These are phyloP conservation scores for Talaromyces wortmannii DNA, from an alignment of 495 filamentous ascomycete species.

Conservation along the genomic window DNA sequence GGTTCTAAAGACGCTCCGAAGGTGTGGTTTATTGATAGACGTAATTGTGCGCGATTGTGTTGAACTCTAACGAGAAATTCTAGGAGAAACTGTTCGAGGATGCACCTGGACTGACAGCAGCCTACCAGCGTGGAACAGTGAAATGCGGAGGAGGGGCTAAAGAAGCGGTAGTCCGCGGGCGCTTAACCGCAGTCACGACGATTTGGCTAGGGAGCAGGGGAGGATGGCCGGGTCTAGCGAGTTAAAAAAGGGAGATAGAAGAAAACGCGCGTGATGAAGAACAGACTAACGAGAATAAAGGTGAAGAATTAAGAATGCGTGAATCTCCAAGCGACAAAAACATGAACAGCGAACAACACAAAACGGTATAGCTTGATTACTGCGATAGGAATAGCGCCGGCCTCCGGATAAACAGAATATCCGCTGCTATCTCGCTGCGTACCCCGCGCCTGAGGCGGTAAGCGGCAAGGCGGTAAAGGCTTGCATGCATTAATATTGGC, in stretches of 20 bases:
- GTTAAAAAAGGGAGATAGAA: neutral
- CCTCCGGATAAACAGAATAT: too few relatives aligned
- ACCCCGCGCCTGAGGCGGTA: neutral
- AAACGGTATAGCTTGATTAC: too few relatives aligned
- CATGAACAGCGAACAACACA: too few relatives aligned
- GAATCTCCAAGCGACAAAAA: too few relatives aligned
- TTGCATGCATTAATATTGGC: neutral
- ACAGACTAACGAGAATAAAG: too few relatives aligned
- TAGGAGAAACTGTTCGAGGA: too few relatives aligned
- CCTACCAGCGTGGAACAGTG: neutral
- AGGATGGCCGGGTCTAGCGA: neutral
- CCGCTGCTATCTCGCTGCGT: too few relatives aligned
- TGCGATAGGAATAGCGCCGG: too few relatives aligned
- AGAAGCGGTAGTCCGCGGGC: neutral
- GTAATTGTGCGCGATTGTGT: neutral
- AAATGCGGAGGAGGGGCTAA: slow-evolving; percentile 1
- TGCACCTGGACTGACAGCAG: neutral
- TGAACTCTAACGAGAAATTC: neutral
- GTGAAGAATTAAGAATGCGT: too few relatives aligned
- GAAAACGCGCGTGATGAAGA: too few relatives aligned
- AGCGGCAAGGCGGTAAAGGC: neutral
- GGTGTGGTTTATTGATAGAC: neutral
- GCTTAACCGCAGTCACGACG: neutral
- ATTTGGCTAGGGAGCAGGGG: neutral
- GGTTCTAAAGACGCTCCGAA: neutral